Conservation (phyloP, 306 rosid genomes). For the Quercus gilva region DNA sequence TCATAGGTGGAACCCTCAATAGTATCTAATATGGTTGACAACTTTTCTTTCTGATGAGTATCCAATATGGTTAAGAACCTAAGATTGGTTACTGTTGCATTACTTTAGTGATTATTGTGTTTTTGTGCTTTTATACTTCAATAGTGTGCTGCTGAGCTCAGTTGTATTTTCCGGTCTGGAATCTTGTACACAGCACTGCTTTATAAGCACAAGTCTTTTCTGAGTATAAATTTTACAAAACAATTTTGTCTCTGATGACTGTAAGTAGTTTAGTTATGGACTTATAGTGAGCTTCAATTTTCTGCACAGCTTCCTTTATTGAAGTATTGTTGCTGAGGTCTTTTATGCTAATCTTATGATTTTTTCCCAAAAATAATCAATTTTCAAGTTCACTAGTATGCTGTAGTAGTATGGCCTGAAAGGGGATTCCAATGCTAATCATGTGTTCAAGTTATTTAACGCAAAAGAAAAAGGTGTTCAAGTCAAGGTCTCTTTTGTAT, state of each 20-base stretch:
- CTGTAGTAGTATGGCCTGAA: conserved; percentile 1
- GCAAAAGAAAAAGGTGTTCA: not conserved
- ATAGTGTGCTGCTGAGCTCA: conserved; percentile 5
- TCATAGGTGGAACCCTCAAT: conserved; percentile 11
- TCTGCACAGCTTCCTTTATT: conserved; percentile 3
- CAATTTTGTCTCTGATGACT: conserved; percentile 1
- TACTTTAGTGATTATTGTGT: conserved; percentile 1
- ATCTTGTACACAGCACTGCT: conserved; percentile 18
- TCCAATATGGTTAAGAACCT: not conserved
- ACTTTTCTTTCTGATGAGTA: not conserved
- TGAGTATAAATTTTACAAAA: not conserved
- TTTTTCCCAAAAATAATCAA: not conserved
- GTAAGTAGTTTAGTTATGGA: conserved; percentile 8
- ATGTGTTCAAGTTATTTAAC: not conserved
- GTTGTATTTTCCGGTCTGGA: conserved; percentile 19
- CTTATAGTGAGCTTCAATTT: not conserved
- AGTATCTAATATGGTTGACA: not conserved
- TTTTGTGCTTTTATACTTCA: conserved; percentile 2
- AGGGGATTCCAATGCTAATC: not conserved
- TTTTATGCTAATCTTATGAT: not conserved
- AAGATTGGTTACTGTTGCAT: conserved; percentile 21
- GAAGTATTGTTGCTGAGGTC: not conserved
- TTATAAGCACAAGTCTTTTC: conserved; percentile 9
- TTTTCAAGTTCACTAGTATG: conserved; percentile 2
- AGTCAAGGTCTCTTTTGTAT: not conserved